Evolutionary conservation across 2,329 filamentous ascomycete genomes (phyloP), one percentile per base, ranked within the genome.

Genomic region (Orbilia javanica): DNA sequence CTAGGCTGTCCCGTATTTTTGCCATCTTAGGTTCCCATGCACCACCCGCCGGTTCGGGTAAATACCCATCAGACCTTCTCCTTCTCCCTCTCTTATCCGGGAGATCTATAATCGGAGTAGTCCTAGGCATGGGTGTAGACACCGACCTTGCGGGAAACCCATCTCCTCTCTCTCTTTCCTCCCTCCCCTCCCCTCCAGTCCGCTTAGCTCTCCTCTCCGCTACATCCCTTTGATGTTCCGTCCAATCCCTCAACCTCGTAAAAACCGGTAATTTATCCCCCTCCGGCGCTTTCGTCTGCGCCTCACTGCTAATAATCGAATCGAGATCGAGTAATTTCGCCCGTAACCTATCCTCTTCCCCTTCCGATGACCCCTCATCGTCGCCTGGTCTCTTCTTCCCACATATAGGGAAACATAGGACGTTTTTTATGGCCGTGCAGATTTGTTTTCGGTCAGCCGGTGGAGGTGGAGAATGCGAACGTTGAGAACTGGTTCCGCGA

Each of bases 241-340:
- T 77, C 73, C 73, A 77, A 66, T 77, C 73, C 22, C 52, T 65
- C 50, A 77, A 25, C 52, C 73, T 69, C 20, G 66, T 71, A 36
- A 77, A 77, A 18, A 71, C 29, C n/a, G 73, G 73, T 31, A 77
- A 29, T n/a, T 29, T 77, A 29, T 77, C 73, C 13, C 73, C 73
- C 48, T 77, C 73, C 7, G 73, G 73, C 11, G 73, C 73, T 29
- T 44, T 77, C 18, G 73, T 77, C 60, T 77, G 73, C 31, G 62
- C 73, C 29, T 77, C 65, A 39, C 66, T 71, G 22, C 73, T 77
- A 10, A 77, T 60, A 1, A 53, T 62, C 18, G 73, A 70, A 60
- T 42, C 57, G 4, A 66, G 29, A 29, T 70, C 29, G 25, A 27
- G 55, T n/a, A 60, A 5, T 8, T 60, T 60, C 15, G 18, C 34